Conservation (phyloP, 768 basidiomycete genomes). For the Cyclocybe aegerita region DNA sequence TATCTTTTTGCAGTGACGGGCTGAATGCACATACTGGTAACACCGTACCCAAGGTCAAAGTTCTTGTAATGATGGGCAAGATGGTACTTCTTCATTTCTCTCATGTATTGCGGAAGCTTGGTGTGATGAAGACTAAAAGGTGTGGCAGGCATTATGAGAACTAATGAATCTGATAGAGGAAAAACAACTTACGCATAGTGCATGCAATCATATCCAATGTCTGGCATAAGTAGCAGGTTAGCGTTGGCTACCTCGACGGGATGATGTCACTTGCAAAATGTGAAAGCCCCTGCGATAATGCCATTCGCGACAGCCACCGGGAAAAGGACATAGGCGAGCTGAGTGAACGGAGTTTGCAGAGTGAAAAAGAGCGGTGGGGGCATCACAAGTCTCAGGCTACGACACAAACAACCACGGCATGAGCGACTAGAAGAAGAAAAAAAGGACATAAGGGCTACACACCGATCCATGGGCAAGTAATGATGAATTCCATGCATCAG, state of each 20-base stretch:
- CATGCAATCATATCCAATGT: constrained; percentile 86
- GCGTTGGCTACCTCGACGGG: not conserved
- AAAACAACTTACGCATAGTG: constrained; percentile 75
- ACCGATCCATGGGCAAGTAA: constrained; percentile 96
- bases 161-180: not conserved
- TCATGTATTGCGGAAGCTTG: constrained; percentile 80
- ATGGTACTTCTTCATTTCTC: constrained; percentile 96
- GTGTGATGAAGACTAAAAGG: constrained; percentile 75
- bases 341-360: constrained; percentile 85
- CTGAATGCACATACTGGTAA: constrained; percentile 65
- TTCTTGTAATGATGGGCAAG: constrained; percentile 98
- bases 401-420: not conserved
- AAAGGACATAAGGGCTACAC: constrained; percentile 16
- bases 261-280: constrained; percentile 58
- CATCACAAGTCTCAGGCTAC: constrained; percentile 92
- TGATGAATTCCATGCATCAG: constrained; percentile 95
- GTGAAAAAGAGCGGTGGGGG: constrained; percentile 80
- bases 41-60: constrained; percentile 96
- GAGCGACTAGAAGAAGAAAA: not conserved
- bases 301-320: constrained; percentile 86
- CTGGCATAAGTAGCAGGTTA: constrained; percentile 30
- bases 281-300: constrained; percentile 81
- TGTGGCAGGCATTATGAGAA: constrained; percentile 5
- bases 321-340: constrained; percentile 79
- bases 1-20: not conserved